These are phyloP conservation scores for Kluyveromyces marxianus DNA, from an alignment of 1,139 yeast species.

Conservation along the genomic window DNA sequence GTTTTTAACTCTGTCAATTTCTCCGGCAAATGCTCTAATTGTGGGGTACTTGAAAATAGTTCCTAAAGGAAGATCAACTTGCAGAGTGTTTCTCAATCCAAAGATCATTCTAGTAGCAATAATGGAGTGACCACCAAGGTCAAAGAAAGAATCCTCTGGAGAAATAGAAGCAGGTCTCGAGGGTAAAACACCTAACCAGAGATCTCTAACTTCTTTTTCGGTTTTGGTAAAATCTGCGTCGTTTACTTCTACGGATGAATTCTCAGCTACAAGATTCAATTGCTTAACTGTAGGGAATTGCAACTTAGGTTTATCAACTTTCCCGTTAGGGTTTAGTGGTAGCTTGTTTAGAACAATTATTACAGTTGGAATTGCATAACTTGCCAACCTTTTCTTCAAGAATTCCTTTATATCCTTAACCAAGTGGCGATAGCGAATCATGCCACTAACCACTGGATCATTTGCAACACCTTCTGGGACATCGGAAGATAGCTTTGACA, in stretches of 20 bases:
- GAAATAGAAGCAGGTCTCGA: slow-evolving; percentile 71
- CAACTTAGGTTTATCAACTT: slow-evolving; percentile 92
- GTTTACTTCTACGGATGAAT: slow-evolving; percentile 31
- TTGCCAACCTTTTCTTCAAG: slow-evolving; percentile 81
- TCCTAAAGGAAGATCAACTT: slow-evolving; percentile 81
- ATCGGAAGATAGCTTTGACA: slow-evolving; percentile 27
- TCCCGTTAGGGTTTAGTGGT: slow-evolving; percentile 97
- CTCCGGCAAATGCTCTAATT: slow-evolving; percentile 65
- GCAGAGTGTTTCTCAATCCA: slow-evolving; percentile 70
- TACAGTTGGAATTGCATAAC: slow-evolving; percentile 88
- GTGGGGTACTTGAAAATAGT: slow-evolving; percentile 86
- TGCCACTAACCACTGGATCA: slow-evolving; percentile 73
- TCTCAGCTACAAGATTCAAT: slow-evolving; percentile 40
- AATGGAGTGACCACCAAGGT: slow-evolving; percentile 95
- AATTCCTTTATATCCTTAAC: slow-evolving; percentile 75
- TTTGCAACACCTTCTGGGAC: slow-evolving; percentile 34
- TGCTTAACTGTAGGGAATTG: slow-evolving; percentile 93
- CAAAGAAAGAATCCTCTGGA: slow-evolving; percentile 86
- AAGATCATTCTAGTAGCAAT: slow-evolving; percentile 96
- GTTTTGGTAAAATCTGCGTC: slow-evolving; percentile 51
- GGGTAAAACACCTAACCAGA: slow-evolving; percentile 85
- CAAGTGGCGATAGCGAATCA: slow-evolving; percentile 66
- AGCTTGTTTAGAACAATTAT: slow-evolving; percentile 79
- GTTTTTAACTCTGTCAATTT: slow-evolving; percentile 43
- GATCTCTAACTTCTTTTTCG: slow-evolving; percentile 63